These are phyloP conservation scores for Draba incana DNA, from an alignment of 345 rosid species.

Conservation along the genomic window DNA sequence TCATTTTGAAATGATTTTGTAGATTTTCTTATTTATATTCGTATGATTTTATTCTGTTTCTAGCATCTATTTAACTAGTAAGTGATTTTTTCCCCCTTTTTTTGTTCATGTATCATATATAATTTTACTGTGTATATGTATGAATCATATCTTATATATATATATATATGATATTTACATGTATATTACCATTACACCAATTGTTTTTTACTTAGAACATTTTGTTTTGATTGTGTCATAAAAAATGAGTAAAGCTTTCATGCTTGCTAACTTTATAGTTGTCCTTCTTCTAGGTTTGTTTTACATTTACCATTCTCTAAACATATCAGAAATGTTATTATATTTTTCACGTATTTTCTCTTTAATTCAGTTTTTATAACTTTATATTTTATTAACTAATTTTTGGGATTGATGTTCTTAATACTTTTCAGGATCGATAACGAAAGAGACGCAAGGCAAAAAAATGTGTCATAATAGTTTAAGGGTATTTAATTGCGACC, in stretches of 20 bases:
- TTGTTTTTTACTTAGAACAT: not conserved
- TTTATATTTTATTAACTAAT: not conserved
- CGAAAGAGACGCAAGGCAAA: not conserved
- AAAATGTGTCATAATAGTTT: not conserved
- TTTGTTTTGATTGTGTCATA: not conserved
- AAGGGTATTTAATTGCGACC: not conserved
- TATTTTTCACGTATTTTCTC: not conserved
- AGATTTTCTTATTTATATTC: too few relatives aligned
- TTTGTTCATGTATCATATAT: too few relatives aligned
- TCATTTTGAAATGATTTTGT: too few relatives aligned
- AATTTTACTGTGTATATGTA: not conserved
- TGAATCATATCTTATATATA: not conserved
- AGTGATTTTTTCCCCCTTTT: too few relatives aligned
- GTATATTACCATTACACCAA: not conserved
- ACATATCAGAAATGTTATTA: not conserved
- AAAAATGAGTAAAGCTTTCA: not conserved
- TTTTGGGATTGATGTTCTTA: not conserved
- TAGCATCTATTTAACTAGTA: too few relatives aligned
- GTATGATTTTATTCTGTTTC: too few relatives aligned
- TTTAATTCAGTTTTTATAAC: not conserved
- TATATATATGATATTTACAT: not conserved
- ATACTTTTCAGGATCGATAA: not conserved
- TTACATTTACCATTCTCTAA: not conserved
- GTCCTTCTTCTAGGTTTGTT: not conserved
- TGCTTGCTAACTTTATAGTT: not conserved